A percentile compares a stretch with the other conserved stretches of the same genome.
Evolutionary conservation across 2,329 filamentous ascomycete species (phyloP).

Genomic region (Apiospora koreana): DNA sequence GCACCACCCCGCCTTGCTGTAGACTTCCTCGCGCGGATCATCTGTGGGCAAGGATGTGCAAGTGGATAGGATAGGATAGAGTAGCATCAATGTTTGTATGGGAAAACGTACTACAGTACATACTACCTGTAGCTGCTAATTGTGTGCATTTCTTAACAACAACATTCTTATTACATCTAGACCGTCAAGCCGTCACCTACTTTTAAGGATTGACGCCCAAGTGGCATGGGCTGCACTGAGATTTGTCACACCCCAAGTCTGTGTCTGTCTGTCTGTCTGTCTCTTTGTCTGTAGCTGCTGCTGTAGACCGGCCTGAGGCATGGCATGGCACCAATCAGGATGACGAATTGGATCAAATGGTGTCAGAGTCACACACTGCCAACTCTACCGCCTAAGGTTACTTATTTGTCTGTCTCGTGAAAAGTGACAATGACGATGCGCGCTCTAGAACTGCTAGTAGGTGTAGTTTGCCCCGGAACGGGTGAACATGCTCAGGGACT

Average conservation of each 20-base stretch:
- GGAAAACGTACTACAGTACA: background rate
- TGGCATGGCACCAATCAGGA: conserved; percentile 3
- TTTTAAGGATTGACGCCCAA: background rate
- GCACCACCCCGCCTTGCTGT: background rate
- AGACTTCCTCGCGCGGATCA: conserved; percentile 5
- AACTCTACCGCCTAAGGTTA: background rate
- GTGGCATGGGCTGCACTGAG: background rate
- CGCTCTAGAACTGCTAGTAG: background rate
- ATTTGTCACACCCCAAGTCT: background rate
- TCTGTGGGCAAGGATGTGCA: background rate
- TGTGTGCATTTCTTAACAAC: background rate
- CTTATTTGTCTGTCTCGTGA: background rate
- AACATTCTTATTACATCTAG: background rate
- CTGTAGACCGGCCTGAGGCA: background rate
- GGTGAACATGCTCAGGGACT: background rate
- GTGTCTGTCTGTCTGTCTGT: background rate
- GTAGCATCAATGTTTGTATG: background rate
- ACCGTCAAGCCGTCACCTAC: background rate
- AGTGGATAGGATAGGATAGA: background rate
- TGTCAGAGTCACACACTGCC: background rate
- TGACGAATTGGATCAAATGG: background rate
- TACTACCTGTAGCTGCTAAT: background rate
- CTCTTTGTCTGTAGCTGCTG: background rate
- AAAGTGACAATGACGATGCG: background rate
- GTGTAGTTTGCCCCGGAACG: background rate